Conservation (phyloP, 352 stramenopile genomes). For the Peronospora tabacina region DNA sequence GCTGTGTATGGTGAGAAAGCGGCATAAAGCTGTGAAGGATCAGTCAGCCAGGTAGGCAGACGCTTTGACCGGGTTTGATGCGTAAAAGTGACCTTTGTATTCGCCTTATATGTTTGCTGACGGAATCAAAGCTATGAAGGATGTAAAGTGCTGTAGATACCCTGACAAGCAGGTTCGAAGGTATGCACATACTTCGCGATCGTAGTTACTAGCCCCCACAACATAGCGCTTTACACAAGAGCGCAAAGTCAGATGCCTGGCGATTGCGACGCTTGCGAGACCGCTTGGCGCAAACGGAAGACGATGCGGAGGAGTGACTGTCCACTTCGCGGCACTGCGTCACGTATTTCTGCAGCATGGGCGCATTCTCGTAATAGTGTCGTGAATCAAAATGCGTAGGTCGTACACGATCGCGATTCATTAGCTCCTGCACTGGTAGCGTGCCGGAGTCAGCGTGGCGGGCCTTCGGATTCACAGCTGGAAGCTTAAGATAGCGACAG, state of each 20-base stretch:
- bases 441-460: slow-evolving; percentile 67
- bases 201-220: slow-evolving; percentile 15
- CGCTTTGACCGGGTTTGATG: slow-evolving; percentile 3
- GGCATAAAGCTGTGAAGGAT: slow-evolving; percentile 7
- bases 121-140: slow-evolving; percentile 16
- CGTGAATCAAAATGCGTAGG: slow-evolving; percentile 73
- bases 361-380: slow-evolving; percentile 82
- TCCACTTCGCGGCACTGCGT: slow-evolving; percentile 50
- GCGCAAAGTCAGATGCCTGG: slow-evolving; percentile 7
- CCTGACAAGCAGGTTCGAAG: slow-evolving; percentile 4
- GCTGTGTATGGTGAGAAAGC: slow-evolving; percentile 31
- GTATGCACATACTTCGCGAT: not conserved
- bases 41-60: slow-evolving; percentile 1
- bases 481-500: slow-evolving; percentile 79
- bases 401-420: slow-evolving; percentile 66
- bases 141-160: slow-evolving; percentile 14
- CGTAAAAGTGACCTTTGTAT: slow-evolving; percentile 7
- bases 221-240: slow-evolving; percentile 25
- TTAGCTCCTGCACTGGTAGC: slow-evolving; percentile 69
- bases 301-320: slow-evolving; percentile 25
- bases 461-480: slow-evolving; percentile 71
- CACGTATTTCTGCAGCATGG: slow-evolving; percentile 84
- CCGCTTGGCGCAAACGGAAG: slow-evolving; percentile 19
- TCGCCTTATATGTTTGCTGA: slow-evolving; percentile 22
- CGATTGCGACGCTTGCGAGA: slow-evolving; percentile 12